Evolutionary conservation across 2,329 filamentous ascomycete species (phyloP).

Genomic region (Epichloe gansuensis): DNA sequence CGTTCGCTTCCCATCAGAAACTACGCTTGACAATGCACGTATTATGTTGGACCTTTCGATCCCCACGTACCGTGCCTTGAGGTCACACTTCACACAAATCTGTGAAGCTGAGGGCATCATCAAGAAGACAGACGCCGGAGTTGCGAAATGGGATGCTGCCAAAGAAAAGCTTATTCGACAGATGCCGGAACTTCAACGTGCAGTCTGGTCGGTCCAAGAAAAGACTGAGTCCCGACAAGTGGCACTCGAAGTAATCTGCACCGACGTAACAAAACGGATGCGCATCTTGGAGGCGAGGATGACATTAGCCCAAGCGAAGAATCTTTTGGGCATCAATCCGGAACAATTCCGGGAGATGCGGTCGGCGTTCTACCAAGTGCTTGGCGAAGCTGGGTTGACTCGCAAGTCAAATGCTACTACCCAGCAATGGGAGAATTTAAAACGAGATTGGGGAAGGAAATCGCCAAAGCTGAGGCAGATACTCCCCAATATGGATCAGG

Average conservation of each 20-base stretch:
- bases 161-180: constrained; percentile 57
- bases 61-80: constrained; percentile 48
- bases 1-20: constrained; percentile 71
- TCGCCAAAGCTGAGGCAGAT: constrained; percentile 43
- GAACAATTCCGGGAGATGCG: constrained; percentile 46
- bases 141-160: constrained; percentile 59
- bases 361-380: constrained; percentile 50
- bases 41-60: constrained; percentile 53
- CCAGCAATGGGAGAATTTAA: constrained; percentile 60
- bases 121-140: constrained; percentile 66
- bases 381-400: constrained; percentile 54
- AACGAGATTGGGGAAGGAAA: constrained; percentile 51
- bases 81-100: constrained; percentile 56
- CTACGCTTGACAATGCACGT: constrained; percentile 69
- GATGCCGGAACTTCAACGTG: constrained; percentile 48
- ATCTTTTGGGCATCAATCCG: constrained; percentile 34
- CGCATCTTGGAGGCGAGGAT: constrained; percentile 52
- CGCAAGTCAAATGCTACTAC: constrained; percentile 62
- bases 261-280: constrained; percentile 71
- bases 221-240: constrained; percentile 50
- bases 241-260: constrained; percentile 68
- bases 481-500: constrained; percentile 31
- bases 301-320: constrained; percentile 64
- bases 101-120: constrained; percentile 54
- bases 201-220: constrained; percentile 46